A percentile compares a stretch with the other conserved stretches of the same genome.
These are phyloP conservation scores for Vaccinium corymbosum DNA, from an alignment of 148 eudicot genomes.

Conservation along the genomic window DNA sequence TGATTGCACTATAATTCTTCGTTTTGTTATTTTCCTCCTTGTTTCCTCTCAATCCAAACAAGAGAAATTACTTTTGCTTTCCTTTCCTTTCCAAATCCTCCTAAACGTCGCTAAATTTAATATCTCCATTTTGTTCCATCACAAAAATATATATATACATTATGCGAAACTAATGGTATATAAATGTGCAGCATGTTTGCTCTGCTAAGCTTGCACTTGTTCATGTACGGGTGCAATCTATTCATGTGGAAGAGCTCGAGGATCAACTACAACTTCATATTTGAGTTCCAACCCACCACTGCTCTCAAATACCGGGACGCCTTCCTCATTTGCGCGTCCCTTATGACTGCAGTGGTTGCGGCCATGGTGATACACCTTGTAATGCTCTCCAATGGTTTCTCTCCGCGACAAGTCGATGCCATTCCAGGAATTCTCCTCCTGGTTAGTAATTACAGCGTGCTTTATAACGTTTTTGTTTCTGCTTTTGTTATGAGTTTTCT, in stretches of 20 bases:
- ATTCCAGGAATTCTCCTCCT: slow-evolving; percentile 77
- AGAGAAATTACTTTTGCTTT: too few species aligned
- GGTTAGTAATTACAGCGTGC: slow-evolving; percentile 32
- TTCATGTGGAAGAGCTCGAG: slow-evolving; percentile 84
- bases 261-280: slow-evolving; percentile 86
- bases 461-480: background rate
- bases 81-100: background rate
- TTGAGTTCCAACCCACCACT: slow-evolving; percentile 69
- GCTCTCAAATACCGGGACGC: slow-evolving; percentile 85
- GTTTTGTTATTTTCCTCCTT: too few species aligned
- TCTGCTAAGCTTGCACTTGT: slow-evolving; percentile 78
- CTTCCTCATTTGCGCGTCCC: slow-evolving; percentile 74
- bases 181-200: slow-evolving; percentile 78
- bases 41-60: too few species aligned
- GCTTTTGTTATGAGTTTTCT: too few species aligned
- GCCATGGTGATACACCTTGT: slow-evolving; percentile 84
- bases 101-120: background rate
- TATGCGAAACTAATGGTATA: background rate
- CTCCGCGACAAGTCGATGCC: slow-evolving; percentile 54
- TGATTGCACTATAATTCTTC: too few species aligned
- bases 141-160: background rate
- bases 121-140: background rate
- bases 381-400: slow-evolving; percentile 54
- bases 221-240: slow-evolving; percentile 92
- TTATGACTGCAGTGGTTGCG: slow-evolving; percentile 83